phyloP scores from a whole-genome alignment of 2,329 filamentous ascomycete species.

The Akanthomyces muscarius region DNA sequence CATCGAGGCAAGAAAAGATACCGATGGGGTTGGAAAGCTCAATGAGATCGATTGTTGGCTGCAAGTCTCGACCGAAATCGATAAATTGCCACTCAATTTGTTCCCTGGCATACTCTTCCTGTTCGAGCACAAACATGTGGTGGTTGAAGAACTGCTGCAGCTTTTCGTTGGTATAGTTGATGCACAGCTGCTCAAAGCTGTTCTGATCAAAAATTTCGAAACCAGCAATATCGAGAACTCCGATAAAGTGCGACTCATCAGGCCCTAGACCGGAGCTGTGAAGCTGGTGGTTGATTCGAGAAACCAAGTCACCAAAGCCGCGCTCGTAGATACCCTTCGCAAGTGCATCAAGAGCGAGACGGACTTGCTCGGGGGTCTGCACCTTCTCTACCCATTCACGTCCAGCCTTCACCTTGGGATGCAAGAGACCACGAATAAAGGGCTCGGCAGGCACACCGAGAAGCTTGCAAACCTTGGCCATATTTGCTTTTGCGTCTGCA shows the following conservation, averaged over 20 bases:
- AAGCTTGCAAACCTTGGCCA: conserved; percentile 74
- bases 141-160: conserved; percentile 99
- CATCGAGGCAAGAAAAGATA: conserved; percentile 96
- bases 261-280: conserved; percentile 78
- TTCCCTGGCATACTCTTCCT: conserved; percentile 95
- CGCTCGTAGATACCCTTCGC: conserved; percentile 98
- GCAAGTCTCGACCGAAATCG: conserved; percentile 93
- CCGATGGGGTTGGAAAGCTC: conserved; percentile 95
- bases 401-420: conserved; percentile 91
- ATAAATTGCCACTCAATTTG: conserved; percentile 99
- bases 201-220: conserved; percentile 99
- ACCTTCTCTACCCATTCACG: conserved; percentile 98
- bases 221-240: conserved; percentile 96
- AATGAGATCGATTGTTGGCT: conserved; percentile 96
- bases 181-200: conserved; percentile 98
- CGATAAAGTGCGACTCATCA: conserved; percentile 94
- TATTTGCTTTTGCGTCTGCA: conserved; percentile 68
- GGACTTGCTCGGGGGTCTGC: conserved; percentile 94
- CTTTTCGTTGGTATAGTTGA: conserved; percentile 99
- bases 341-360: conserved; percentile 81
- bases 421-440: conserved; percentile 83
- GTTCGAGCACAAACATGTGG: conserved; percentile 98
- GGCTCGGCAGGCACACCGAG: conserved; percentile 80
- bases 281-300: conserved; percentile 85
- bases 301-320: conserved; percentile 87